A percentile compares a stretch with the other conserved stretches of the same genome.
Evolutionary conservation across 2,329 filamentous ascomycete genomes (phyloP).

Genomic region (Xylaria sp.): DNA sequence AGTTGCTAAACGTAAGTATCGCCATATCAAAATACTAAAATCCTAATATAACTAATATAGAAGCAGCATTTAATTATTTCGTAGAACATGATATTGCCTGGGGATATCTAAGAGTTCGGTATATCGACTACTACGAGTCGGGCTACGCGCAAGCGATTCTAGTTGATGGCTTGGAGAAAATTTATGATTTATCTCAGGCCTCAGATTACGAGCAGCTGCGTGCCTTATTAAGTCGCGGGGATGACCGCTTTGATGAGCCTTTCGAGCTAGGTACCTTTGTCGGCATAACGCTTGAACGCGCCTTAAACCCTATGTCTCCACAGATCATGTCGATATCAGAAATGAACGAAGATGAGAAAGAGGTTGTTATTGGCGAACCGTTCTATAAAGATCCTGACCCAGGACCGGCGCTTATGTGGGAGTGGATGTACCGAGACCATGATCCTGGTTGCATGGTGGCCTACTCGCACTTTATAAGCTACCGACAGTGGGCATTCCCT

Average conservation of each 20-base stretch:
- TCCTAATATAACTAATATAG: not conserved
- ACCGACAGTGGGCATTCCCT: slow-evolving; percentile 12
- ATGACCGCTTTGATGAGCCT: not conserved
- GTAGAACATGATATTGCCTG: slow-evolving; percentile 31
- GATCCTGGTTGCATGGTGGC: not conserved
- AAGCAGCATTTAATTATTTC: slow-evolving; percentile 28
- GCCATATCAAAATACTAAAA: not conserved
- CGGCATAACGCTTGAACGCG: not conserved
- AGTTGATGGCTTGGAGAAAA: not conserved
- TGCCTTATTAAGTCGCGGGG: slow-evolving; percentile 15
- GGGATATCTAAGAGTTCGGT: slow-evolving; percentile 12
- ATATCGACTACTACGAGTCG: not conserved
- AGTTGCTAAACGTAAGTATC: slow-evolving; percentile 20
- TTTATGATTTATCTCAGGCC: slow-evolving; percentile 2
- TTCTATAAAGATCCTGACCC: slow-evolving; percentile 26
- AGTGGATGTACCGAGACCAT: slow-evolving; percentile 16
- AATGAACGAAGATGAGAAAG: not conserved
- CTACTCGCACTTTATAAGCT: not conserved
- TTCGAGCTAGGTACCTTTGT: not conserved
- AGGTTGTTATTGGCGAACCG: not conserved
- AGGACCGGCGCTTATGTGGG: slow-evolving; percentile 23
- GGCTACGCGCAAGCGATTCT: slow-evolving; percentile 7
- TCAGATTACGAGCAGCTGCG: not conserved
- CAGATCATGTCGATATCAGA: not conserved
- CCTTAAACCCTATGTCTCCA: not conserved